Evolutionary conservation across 2,329 filamentous ascomycete species (phyloP).

Genomic region (Pseudogymnoascus verrucosus): DNA sequence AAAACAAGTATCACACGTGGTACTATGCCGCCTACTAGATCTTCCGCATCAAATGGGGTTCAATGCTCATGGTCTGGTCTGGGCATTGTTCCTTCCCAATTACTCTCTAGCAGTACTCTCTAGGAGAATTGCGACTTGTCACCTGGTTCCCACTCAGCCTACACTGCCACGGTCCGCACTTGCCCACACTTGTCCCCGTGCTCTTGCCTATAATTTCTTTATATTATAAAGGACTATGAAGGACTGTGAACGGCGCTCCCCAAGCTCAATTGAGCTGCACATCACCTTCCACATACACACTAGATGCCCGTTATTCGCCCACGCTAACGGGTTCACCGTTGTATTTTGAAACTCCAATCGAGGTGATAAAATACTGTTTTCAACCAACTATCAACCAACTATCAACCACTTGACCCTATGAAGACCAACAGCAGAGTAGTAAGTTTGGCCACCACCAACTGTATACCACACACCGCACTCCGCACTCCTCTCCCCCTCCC

Average conservation of each 20-base stretch:
- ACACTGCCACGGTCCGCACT: slow-evolving; percentile 17
- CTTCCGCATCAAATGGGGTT: neutral
- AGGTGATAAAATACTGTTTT: neutral
- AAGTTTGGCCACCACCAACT: neutral
- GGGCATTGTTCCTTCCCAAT: neutral
- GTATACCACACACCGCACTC: neutral
- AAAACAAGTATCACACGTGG: neutral
- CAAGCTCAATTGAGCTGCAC: slow-evolving; percentile 1
- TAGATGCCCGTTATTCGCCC: slow-evolving; percentile 2
- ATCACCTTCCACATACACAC: slow-evolving; percentile 3
- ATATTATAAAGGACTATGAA: slow-evolving; percentile 6
- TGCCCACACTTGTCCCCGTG: slow-evolving; percentile 7
- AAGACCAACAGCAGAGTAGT: neutral
- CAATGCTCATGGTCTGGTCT: neutral
- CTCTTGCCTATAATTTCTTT: slow-evolving; percentile 1
- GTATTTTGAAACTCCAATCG: slow-evolving; percentile 4
- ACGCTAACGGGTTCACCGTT: neutral
- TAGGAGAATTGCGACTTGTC: neutral
- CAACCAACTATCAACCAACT: neutral
- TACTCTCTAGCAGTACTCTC: no score
- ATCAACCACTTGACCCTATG: neutral
- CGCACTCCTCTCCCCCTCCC: neutral
- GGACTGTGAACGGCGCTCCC: neutral
- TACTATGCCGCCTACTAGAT: neutral
- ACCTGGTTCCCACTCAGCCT: slow-evolving; percentile 9